A percentile compares a stretch with the other conserved stretches of the same genome.
These are phyloP conservation scores for Gaeumannomyces sp. DNA, from an alignment of 2,329 filamentous ascomycete species.

Conservation along the genomic window DNA sequence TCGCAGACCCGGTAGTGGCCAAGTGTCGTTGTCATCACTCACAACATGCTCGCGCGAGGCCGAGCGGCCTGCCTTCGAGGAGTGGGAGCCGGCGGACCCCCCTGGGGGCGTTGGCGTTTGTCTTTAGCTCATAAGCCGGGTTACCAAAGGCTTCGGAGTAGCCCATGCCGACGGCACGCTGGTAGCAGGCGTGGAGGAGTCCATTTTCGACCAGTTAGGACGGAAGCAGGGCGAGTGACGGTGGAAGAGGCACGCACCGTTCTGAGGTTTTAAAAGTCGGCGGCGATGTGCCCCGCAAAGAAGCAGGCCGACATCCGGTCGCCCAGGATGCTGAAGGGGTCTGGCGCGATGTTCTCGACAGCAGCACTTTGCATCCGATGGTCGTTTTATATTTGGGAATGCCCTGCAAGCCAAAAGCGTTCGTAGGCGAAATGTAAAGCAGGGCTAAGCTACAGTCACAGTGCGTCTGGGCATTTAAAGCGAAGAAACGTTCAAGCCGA, in stretches of 20 bases:
- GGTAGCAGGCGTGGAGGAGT: constrained; percentile 15
- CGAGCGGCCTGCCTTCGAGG: constrained; percentile 10
- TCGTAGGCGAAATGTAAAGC: too few relatives aligned
- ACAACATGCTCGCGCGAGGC: constrained; percentile 12
- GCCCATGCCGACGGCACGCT: background rate
- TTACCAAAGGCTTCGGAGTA: too few relatives aligned
- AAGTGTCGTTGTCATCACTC: constrained; percentile 3
- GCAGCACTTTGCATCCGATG: too few relatives aligned
- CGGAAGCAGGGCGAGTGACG: constrained; percentile 15
- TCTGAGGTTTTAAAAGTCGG: too few relatives aligned
- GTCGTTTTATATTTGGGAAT: too few relatives aligned
- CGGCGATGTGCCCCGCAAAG: constrained; percentile 16
- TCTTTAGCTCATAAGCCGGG: too few relatives aligned
- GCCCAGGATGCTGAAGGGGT: constrained; percentile 12
- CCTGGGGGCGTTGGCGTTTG: constrained; percentile 9
- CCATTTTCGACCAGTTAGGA: constrained; percentile 13
- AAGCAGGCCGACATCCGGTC: constrained; percentile 17
- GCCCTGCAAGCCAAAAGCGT: too few relatives aligned
- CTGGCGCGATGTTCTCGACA: constrained; percentile 16
- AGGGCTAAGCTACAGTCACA: too few relatives aligned
- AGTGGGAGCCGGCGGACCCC: constrained; percentile 10
- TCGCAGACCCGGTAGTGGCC: constrained; percentile 10
- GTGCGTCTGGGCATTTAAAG: too few relatives aligned
- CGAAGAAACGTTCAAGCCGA: too few relatives aligned
- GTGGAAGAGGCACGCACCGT: constrained; percentile 15